These are phyloP conservation scores for Tricholomella constricta DNA, from an alignment of 768 basidiomycete species.

Conservation along the genomic window DNA sequence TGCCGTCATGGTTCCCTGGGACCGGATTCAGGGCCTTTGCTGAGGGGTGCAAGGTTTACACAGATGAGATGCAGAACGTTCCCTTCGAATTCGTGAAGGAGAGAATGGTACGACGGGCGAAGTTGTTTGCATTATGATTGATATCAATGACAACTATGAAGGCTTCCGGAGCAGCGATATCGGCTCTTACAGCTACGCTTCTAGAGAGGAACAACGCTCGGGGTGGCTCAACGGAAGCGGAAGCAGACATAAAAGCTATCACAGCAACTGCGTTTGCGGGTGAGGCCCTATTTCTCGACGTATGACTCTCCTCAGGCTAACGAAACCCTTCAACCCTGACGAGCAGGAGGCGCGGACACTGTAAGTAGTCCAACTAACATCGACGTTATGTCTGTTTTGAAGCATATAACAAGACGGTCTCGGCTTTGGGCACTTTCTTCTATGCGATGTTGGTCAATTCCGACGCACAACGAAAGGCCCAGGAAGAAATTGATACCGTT, in stretches of 20 bases:
- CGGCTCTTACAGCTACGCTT: conserved; percentile 10
- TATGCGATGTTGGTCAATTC: conserved; percentile 24
- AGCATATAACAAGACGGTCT: conserved; percentile 8
- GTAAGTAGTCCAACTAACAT: not conserved
- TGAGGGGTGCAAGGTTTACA: conserved; percentile 4
- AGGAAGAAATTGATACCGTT: conserved; percentile 42
- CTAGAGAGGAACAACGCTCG: conserved; percentile 1
- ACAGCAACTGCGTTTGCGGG: conserved; percentile 18
- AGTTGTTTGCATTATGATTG: not conserved
- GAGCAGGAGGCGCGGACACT: conserved; percentile 16
- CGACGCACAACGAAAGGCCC: conserved; percentile 24
- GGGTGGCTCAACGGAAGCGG: not conserved
- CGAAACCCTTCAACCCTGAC: too few relatives aligned
- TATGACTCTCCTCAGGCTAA: too few relatives aligned
- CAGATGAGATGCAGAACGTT: conserved; percentile 16
- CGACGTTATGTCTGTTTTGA: too few relatives aligned
- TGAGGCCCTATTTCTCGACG: too few relatives aligned
- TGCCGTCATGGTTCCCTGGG: conserved; percentile 41
- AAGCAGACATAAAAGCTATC: conserved; percentile 14
- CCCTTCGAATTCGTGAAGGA: conserved; percentile 17
- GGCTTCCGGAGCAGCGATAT: conserved; percentile 3
- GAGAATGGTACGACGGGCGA: conserved; percentile 8
- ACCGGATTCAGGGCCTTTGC: conserved; percentile 26
- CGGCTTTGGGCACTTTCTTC: conserved; percentile 18
- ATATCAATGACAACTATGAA: not conserved